Base-by-base conservation (phyloP, 108 stramenopile species). In the Conticribra guillardii region DNA sequence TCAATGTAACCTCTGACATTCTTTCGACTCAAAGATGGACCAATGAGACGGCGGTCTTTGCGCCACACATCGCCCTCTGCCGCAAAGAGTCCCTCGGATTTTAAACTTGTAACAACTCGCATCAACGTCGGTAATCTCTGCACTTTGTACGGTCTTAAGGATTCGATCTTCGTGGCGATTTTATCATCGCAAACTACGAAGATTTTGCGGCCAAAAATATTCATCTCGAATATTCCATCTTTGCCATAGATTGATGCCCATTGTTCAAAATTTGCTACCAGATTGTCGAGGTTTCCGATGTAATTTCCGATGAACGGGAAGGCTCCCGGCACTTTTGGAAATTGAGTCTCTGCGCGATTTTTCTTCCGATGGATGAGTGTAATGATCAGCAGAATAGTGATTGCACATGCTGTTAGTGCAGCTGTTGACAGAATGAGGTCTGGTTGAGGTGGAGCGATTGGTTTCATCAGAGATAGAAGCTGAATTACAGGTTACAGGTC, bases 61-160 rank as follows among this genome's bases (percentile, higher is more conserved):
- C 52, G 44, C 78, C 78, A 79, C 8, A 8, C 31, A 0, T 54
- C 31, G 48, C 78, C 78, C 26, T 72, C 65, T 18, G 78, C 70
- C 37, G 55, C 17, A 31, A 79, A 79, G 15, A 79, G 21, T 17
- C 78, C 78, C n/a, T 65, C 17, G 60, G 53, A 52, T 11, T 61
- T 60, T 7, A 64, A 26, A 29, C 45, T 47, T 1, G 17, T 29
- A 29, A 66, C 0, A 11, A 41, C 11, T 9, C 8, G 8, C 11
- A 9, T 41, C 8, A 41, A 41, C 11, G 5, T 5, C 37, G 37
- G 37, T 11, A 41, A 11, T 41, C 37, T 41, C 11, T 5, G 5
- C 8, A 41, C 37, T 9, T 41, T 5, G 11, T 9, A 41, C 11
- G 37, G 37, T 11, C 37, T 5, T 41, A 11, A 5, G 5, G 37